Base-by-base conservation (phyloP, 768 basidiomycete species). In the Termitomyces titanicus region DNA sequence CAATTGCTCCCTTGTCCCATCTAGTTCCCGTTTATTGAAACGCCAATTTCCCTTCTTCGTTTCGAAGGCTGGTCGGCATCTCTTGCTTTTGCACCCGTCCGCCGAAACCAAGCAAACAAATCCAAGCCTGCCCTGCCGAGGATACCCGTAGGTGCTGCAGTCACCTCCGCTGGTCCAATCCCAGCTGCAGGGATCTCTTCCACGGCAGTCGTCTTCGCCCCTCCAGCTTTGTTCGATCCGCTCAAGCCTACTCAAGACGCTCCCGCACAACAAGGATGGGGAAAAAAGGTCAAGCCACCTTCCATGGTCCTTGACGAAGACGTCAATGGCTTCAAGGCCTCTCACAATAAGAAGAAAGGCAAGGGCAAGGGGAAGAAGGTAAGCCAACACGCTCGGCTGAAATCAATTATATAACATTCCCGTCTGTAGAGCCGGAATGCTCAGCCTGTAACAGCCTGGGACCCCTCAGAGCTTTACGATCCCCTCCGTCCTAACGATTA, bases 261-360 rank as follows among this genome's bases (percentile, higher is more conserved):
- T 29, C 35, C 35, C 3, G 18, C 29, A 12, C 53, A 54, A 59
- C 81, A 85, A 61, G 85, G 85, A 61, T 92, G 92, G 92, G 88
- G 88, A 40, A 89, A 87, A 72, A 92, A 92, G 67, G 85, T 93
- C 65, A 92, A 92, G 63, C 92, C 92, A 15, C 92, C 92, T 3
- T 89, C 89, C 0, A 93, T 94, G 90, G 77, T 93, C 20, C 80
- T 94, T 10, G 92, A 94, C 57, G 92, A 94, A 56, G 90, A 94
- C 58, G 76, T 94, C 59, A 94, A 94, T 54, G 92, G 92, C 1
- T 94, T 88, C 70, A 88, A 83, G 63, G 63, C 78, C 12, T 74
- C 77, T 11, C 73, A 79, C 44, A 83, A 79, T 51, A 83, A 79
- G 55, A 83, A 76, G 59, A 77, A 79, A 57, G 81, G 81, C 5